Base-by-base conservation (phyloP, 345 rosid species). In the Populus alba region DNA sequence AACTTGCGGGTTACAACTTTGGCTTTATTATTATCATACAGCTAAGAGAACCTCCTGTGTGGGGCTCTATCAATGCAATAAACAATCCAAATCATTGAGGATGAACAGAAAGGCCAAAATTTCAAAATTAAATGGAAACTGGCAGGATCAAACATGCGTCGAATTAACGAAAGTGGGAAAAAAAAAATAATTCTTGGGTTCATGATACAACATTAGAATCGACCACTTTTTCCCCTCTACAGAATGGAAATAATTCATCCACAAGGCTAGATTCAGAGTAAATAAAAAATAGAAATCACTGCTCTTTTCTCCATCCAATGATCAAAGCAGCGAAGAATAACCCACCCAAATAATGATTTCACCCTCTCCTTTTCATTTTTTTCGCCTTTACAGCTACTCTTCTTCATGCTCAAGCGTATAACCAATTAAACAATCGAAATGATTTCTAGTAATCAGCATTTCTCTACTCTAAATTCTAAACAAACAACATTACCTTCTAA, bases 311-410 rank as follows among this genome's bases (percentile, higher is more conserved):
- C 61, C 70, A 75, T 33, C 35, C 77, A 73, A 74, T 63, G 73
- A 71, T 68, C 72, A 80, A 81, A 75, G 38, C 81, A 80, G 63
- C 68, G 68, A 77, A 78, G 72, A 23, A 66, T 66, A 78, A 73
- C 82, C 85, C 82, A 75, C 82, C 80, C 47, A 78, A 45, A 31
- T 77, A 77, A 75, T 80, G 61, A 75, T 41, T 71, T 74, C 70
- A 51, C 35, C 75, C 23, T 66, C 65, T 47, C 57, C 55, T 35
- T 61, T 51, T 45, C 59, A 38, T 18, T 20, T 43, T 23, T 49
- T 15, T 70, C 29, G 22, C 62, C 47, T 43, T 43, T 43, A 68
- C 61, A 51, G 22, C 77, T 59, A 29, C 57, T 17, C 47, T 59
- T 35, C 65, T 67, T 31, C 79, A 70, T 79, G 37, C 74, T 85